Percentiles rank a stretch among this genome's conserved stretches.
These are phyloP conservation scores for Stenocarpella maydis DNA, from an alignment of 2,329 filamentous ascomycete genomes.

Conservation along the genomic window DNA sequence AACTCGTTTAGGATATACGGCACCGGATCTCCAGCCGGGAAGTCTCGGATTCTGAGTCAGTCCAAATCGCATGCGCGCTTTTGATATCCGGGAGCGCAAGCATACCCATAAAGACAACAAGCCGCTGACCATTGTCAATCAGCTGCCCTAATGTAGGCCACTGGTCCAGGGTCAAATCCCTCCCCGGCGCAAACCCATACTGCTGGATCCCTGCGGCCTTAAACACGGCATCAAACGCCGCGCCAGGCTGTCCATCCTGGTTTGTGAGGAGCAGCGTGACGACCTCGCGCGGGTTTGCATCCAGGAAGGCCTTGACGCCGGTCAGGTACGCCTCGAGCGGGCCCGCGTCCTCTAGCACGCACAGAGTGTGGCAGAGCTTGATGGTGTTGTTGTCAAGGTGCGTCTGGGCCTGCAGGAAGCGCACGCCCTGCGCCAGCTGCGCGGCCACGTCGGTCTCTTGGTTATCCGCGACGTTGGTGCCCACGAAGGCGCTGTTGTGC, in stretches of 20 bases:
- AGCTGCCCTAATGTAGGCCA: conserved; percentile 77
- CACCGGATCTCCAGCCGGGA: conserved; percentile 46
- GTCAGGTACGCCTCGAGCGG: conserved; percentile 62
- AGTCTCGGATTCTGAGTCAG: conserved; percentile 14
- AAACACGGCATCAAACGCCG: conserved; percentile 64
- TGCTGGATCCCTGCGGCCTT: conserved; percentile 61
- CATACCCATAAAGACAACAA: conserved; percentile 75
- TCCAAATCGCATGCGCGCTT: not conserved
- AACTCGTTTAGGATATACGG: conserved; percentile 72
- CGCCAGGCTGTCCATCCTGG: conserved; percentile 61
- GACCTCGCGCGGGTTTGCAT: conserved; percentile 66
- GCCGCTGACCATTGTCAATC: conserved; percentile 67
- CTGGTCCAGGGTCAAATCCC: conserved; percentile 51
- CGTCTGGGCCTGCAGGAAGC: conserved; percentile 71
- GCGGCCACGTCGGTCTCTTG: conserved; percentile 66
- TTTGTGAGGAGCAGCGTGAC: conserved; percentile 72
- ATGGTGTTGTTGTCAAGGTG: conserved; percentile 61
- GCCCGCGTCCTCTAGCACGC: conserved; percentile 66
- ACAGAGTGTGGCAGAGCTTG: conserved; percentile 72
- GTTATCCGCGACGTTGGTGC: conserved; percentile 61
- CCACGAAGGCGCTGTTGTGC: conserved; percentile 72
- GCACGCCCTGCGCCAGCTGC: conserved; percentile 69
- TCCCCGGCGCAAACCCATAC: conserved; percentile 64
- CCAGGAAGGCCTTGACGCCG: conserved; percentile 67
- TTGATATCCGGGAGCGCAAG: not conserved